Evolutionary conservation across 352 stramenopile genomes (phyloP).

Genomic region (Hyphochytrium catenoides): DNA sequence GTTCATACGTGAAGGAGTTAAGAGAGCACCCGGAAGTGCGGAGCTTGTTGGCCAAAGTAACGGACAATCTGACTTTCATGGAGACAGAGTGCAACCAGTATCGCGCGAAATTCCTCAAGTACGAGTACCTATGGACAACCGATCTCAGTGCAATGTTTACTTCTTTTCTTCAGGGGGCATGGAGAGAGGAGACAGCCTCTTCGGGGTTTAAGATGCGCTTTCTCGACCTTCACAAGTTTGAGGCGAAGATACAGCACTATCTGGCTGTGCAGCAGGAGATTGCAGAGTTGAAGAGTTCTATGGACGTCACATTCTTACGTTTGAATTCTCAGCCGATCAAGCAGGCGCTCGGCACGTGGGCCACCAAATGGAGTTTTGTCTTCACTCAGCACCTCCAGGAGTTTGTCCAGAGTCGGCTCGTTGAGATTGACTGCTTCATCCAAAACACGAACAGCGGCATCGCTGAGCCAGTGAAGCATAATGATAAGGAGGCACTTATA

Average conservation of each 20-base stretch:
- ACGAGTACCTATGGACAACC: conserved; percentile 74
- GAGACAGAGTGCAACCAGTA: conserved; percentile 30
- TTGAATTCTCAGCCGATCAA: conserved; percentile 83
- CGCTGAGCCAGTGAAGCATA: conserved; percentile 21
- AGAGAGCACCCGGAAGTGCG: conserved; percentile 48
- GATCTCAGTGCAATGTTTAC: conserved; percentile 64
- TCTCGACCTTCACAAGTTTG: conserved; percentile 52
- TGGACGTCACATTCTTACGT: conserved; percentile 70
- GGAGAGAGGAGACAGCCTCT: conserved; percentile 9
- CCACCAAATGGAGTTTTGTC: conserved; percentile 82
- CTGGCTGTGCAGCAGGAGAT: conserved; percentile 64
- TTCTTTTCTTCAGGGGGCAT: conserved; percentile 40
- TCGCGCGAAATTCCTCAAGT: conserved; percentile 47
- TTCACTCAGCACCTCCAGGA: conserved; percentile 79
- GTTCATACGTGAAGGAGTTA: conserved; percentile 67
- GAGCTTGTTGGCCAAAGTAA: conserved; percentile 43
- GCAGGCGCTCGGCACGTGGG: conserved; percentile 73
- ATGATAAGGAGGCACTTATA: conserved; percentile 35
- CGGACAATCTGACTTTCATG: conserved; percentile 45
- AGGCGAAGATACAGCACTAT: conserved; percentile 70
- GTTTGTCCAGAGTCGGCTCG: conserved; percentile 47
- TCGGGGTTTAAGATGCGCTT: conserved; percentile 6
- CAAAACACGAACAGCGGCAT: conserved; percentile 34
- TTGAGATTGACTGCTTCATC: conserved; percentile 67
- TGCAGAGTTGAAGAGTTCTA: conserved; percentile 45